These are phyloP conservation scores for Xerocomus amazonicus DNA, from an alignment of 1,284 basidiomycete species.

Conservation along the genomic window DNA sequence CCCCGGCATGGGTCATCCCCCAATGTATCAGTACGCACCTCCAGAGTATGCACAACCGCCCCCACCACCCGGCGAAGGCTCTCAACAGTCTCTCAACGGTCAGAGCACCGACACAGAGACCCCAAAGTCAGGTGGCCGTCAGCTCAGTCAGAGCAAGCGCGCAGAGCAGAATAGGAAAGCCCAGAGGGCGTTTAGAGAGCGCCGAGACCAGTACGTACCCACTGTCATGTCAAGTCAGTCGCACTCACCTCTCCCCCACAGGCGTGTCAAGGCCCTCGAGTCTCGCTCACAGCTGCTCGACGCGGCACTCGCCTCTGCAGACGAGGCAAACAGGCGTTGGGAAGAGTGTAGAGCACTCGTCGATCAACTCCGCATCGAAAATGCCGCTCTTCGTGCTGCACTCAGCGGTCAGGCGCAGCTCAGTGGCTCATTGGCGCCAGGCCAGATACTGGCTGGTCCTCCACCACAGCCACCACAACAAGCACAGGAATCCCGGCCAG, in stretches of 20 bases:
- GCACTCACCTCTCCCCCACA: constrained; percentile 31
- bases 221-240: constrained; percentile 1
- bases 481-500: constrained; percentile 24
- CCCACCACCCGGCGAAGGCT: constrained; percentile 33
- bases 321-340: constrained; percentile 82
- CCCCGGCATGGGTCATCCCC: constrained; percentile 34
- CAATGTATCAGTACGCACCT: constrained; percentile 36
- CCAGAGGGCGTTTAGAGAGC: constrained; percentile 79
- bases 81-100: constrained; percentile 30
- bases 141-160: constrained; percentile 72
- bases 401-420: constrained; percentile 41
- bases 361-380: constrained; percentile 78
- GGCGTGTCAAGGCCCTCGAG: constrained; percentile 80
- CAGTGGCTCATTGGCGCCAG: constrained; percentile 21
- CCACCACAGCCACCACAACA: constrained; percentile 22
- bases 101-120: constrained; percentile 12
- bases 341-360: constrained; percentile 80
- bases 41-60: constrained; percentile 33
- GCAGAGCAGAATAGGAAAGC: constrained; percentile 86
- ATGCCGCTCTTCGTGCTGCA: constrained; percentile 56
- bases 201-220: constrained; percentile 69
- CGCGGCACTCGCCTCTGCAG: constrained; percentile 75
- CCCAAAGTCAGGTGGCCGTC: constrained; percentile 38
- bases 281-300: constrained; percentile 78
- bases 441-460: constrained; percentile 26